Percentiles rank a stretch among this genome's conserved stretches.
phyloP scores from a whole-genome alignment of 805 yeast species.

The Zygosaccharomyces bailii region DNA sequence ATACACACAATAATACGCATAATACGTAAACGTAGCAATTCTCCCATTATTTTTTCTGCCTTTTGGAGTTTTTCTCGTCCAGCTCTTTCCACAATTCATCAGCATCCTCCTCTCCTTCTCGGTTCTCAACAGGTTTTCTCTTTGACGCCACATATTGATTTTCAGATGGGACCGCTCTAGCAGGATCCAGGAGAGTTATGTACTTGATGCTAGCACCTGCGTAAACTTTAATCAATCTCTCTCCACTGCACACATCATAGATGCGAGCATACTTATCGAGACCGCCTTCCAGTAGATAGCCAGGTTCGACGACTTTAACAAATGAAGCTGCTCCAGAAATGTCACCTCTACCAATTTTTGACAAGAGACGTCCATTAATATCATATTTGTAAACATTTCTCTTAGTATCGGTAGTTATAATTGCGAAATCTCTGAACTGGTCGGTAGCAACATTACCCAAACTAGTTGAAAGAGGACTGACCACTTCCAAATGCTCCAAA shows the following conservation, averaged over 20 bases:
- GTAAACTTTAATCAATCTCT: constrained; percentile 63
- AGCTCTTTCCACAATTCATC: constrained; percentile 40
- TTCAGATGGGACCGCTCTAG: constrained; percentile 32
- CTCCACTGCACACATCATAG: constrained; percentile 58
- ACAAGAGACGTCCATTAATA: constrained; percentile 51
- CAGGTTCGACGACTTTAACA: constrained; percentile 33
- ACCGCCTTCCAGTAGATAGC: constrained; percentile 70
- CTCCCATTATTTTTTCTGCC: constrained; percentile 7
- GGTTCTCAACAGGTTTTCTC: constrained; percentile 6
- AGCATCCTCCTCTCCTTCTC: constrained; percentile 29
- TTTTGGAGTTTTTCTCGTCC: constrained; percentile 16
- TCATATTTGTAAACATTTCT: constrained; percentile 58
- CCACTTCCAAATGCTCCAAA: constrained; percentile 21
- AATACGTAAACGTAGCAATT: not conserved
- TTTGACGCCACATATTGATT: constrained; percentile 13
- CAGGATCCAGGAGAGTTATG: constrained; percentile 33
- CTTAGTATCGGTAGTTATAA: constrained; percentile 72
- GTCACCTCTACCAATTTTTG: constrained; percentile 73
- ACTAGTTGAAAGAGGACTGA: constrained; percentile 16
- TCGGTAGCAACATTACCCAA: constrained; percentile 23
- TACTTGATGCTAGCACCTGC: constrained; percentile 61
- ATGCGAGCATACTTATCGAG: constrained; percentile 83
- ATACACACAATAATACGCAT: not conserved
- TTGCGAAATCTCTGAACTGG: constrained; percentile 35
- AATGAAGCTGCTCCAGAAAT: constrained; percentile 54